phyloP scores from a whole-genome alignment of 2,329 filamentous ascomycete species.

The Hymenotorrendiella dingleyae region DNA sequence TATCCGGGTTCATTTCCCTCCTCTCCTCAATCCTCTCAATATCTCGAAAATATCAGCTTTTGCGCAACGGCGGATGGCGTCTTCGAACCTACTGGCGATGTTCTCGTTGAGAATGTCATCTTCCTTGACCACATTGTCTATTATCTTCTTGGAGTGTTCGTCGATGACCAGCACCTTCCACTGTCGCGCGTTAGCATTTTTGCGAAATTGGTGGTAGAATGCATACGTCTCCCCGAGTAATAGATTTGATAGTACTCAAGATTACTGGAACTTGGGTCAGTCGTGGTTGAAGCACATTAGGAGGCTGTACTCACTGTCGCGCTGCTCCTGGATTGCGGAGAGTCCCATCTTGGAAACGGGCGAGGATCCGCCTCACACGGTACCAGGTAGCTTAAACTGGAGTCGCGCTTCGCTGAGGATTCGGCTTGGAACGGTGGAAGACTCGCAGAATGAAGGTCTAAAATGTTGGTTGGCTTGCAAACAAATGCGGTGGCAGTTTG shows the following conservation, averaged over 20 bases:
- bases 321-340: conserved; percentile 81
- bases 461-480: no score
- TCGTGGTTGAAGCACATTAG: conserved; percentile 3
- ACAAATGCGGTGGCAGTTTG: no score
- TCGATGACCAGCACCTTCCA: conserved; percentile 98
- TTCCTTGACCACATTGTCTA: conserved; percentile 87
- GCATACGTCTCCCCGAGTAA: conserved; percentile 75
- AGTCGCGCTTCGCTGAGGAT: neutral
- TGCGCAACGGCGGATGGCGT: neutral
- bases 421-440: neutral
- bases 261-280: conserved; percentile 49
- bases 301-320: conserved; percentile 51
- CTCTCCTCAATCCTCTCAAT: conserved; percentile 91
- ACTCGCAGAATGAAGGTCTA: neutral
- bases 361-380: conserved; percentile 10
- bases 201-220: neutral
- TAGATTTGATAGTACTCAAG: conserved; percentile 66
- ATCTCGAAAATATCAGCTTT: conserved; percentile 47
- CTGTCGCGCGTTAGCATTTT: conserved; percentile 39
- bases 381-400: no score
- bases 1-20: conserved; percentile 74
- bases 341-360: conserved; percentile 62
- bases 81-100: conserved; percentile 67
- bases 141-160: conserved; percentile 72
- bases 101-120: conserved; percentile 97